Evolutionary conservation across 208 protist species (phyloP).

Genomic region (Balamuthia mandrillaris): DNA sequence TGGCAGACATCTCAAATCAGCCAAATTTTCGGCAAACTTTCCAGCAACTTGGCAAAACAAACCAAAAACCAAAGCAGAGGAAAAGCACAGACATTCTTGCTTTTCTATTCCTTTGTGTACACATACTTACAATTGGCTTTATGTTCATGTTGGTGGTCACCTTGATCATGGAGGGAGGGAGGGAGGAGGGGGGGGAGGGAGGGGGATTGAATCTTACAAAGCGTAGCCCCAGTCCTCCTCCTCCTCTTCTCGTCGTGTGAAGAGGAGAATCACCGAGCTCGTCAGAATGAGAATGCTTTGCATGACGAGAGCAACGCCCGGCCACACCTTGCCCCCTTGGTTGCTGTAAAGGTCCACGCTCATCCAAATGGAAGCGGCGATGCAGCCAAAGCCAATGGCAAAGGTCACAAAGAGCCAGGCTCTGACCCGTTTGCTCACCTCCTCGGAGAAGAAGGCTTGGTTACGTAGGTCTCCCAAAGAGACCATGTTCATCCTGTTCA

Average conservation of each 20-base stretch:
- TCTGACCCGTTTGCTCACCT: not conserved
- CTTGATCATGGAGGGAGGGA: no score
- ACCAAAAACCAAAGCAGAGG: no score
- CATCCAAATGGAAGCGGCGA: slow-evolving; percentile 11
- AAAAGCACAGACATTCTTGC: no score
- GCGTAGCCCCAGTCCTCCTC: no score
- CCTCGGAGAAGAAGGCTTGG: not conserved
- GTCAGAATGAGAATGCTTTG: not conserved
- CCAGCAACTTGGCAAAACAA: no score
- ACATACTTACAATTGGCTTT: no score
- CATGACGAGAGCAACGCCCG: not conserved
- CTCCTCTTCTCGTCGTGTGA: not conserved
- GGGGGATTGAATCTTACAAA: no score
- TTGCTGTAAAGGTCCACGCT: slow-evolving; percentile 6
- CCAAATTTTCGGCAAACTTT: no score
- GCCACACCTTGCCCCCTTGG: slow-evolving; percentile 12
- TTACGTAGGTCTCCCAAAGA: not conserved
- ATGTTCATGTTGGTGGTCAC: no score
- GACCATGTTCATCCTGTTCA: slow-evolving; percentile 18
- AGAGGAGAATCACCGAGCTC: not conserved
- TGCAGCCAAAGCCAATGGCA: not conserved
- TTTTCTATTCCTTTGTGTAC: no score
- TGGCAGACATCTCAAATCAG: no score
- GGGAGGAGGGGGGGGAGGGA: no score
- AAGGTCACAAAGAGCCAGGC: slow-evolving; percentile 20